phyloP scores from a whole-genome alignment of 192 early-diverging fungal genomes.

The Phlyctochytrium bullatum region DNA sequence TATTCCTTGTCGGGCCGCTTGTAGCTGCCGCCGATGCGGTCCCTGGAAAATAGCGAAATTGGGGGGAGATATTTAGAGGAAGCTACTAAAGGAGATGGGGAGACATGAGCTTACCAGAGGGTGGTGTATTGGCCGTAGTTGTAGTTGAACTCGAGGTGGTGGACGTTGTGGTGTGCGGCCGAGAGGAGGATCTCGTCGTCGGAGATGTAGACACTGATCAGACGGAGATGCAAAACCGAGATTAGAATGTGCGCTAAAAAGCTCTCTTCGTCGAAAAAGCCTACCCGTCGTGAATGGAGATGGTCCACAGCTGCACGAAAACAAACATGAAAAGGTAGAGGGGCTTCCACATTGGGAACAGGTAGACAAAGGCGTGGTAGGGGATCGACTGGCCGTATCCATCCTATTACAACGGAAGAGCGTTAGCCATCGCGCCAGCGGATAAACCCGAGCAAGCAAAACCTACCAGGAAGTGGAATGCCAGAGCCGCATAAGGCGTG shows the following conservation, averaged over 20 bases:
- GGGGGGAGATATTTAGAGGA: neutral
- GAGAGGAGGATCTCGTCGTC: slow-evolving; percentile 31
- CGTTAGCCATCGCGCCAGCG: neutral
- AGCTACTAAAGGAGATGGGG: neutral
- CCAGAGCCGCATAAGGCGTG: slow-evolving; percentile 92
- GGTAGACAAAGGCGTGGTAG: slow-evolving; percentile 90
- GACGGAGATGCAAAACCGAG: neutral
- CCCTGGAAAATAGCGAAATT: slow-evolving; percentile 27
- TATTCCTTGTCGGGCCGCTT: slow-evolving; percentile 42
- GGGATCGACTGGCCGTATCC: slow-evolving; percentile 94
- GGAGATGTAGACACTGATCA: slow-evolving; percentile 24
- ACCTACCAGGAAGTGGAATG: slow-evolving; percentile 82
- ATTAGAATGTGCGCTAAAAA: neutral
- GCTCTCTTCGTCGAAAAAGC: slow-evolving; percentile 1
- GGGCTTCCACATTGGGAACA: slow-evolving; percentile 89
- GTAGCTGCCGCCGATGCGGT: slow-evolving; percentile 54
- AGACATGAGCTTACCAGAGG: slow-evolving; percentile 74
- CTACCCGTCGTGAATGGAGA: slow-evolving; percentile 94
- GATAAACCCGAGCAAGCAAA: slow-evolving; percentile 6
- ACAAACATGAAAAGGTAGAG: slow-evolving; percentile 84
- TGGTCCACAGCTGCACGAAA: slow-evolving; percentile 93
- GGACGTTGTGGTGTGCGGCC: slow-evolving; percentile 95
- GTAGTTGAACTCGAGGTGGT: slow-evolving; percentile 99
- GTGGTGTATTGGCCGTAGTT: slow-evolving; percentile 99
- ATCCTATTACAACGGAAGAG: slow-evolving; percentile 54